Evolutionary conservation across 106 monocot species (phyloP), one percentile per base, ranked within the genome.

Genomic region (Dioscorea alata): DNA sequence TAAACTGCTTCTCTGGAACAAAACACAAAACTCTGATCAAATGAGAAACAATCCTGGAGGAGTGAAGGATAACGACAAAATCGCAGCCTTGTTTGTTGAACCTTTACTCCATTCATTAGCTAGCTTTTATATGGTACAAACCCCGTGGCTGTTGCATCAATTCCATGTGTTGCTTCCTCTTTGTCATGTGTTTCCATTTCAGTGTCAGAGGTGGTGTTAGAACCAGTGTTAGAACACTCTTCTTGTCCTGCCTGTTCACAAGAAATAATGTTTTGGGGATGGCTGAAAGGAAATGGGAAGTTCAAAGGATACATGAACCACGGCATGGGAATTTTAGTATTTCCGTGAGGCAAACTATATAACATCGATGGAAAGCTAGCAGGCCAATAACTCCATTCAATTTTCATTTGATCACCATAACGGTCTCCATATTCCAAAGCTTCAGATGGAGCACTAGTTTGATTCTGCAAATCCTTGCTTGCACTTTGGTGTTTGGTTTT

Each of bases 111-210:
- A 73, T 50, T 73, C 76, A 4, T 9, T 22, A 3, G 24, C 28
- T 42, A 78, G 53, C 77, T 77, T 59, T 77, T 78, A 35, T 81
- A 90, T 13, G 86, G 84, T n/a, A 87, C 61, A 77, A 84, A 87
- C 5, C 81, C 84, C 48, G 67, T 74, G 4, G 15, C n/a, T 12
- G 53, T 16, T 0, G 61, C 70, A 4, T 50, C 57, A 20, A 13
- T 14, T 23, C 33, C 28, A 23, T 13, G 53, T 49, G 12, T 67
- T 66, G 15, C 18, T 54, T 18, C 54, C 15, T 54, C 13, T 54
- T 54, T 54, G 54, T 54, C 19, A 16, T 54, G 42, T 42, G 42
- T 42, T 42, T 42, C 74, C 34, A 12, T 32, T 13, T 63, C 80
- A 35, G 58, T 59, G 8, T 15, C 63, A 23, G 67, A 64, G 19